phyloP scores from a whole-genome alignment of 1,284 basidiomycete species.

The Moesziomyces sp. region DNA sequence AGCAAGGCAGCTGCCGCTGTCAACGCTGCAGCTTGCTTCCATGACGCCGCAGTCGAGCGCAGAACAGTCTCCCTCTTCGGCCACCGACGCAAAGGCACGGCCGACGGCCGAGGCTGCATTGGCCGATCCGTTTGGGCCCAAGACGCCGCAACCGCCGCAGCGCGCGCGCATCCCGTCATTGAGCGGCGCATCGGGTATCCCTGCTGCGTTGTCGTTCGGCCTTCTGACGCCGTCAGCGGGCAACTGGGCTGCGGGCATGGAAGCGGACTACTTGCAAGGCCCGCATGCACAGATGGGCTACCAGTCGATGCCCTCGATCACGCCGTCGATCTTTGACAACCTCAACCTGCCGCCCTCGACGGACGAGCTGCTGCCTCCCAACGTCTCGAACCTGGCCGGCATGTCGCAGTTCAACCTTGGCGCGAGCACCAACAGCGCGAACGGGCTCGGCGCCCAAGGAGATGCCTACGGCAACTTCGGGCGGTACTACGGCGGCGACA shows the following conservation, averaged over 20 bases:
- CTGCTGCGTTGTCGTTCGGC: slow-evolving; percentile 32
- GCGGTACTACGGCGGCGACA: slow-evolving; percentile 6
- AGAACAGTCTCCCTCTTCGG: slow-evolving; percentile 32
- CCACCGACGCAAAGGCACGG: neutral
- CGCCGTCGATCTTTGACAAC: slow-evolving; percentile 44
- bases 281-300: slow-evolving; percentile 25
- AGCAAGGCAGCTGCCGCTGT: slow-evolving; percentile 39
- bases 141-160: slow-evolving; percentile 22
- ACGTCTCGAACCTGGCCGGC: slow-evolving; percentile 10
- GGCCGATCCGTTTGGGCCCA: slow-evolving; percentile 19
- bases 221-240: slow-evolving; percentile 27
- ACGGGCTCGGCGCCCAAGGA: slow-evolving; percentile 5
- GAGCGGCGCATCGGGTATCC: slow-evolving; percentile 23
- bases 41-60: slow-evolving; percentile 24
- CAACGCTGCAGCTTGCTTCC: slow-evolving; percentile 40
- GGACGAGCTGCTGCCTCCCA: slow-evolving; percentile 17
- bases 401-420: slow-evolving; percentile 20
- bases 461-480: slow-evolving; percentile 17
- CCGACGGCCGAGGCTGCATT: neutral
- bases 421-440: neutral
- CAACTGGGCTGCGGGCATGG: slow-evolving; percentile 13
- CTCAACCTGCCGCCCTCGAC: slow-evolving; percentile 11
- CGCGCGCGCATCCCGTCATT: slow-evolving; percentile 26
- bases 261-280: slow-evolving; percentile 25
- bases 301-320: slow-evolving; percentile 24